Percentiles rank a stretch among this genome's conserved stretches.
Conservation (phyloP, 2,329 filamentous ascomycete genomes). For the Teratosphaeria destructans region DNA sequence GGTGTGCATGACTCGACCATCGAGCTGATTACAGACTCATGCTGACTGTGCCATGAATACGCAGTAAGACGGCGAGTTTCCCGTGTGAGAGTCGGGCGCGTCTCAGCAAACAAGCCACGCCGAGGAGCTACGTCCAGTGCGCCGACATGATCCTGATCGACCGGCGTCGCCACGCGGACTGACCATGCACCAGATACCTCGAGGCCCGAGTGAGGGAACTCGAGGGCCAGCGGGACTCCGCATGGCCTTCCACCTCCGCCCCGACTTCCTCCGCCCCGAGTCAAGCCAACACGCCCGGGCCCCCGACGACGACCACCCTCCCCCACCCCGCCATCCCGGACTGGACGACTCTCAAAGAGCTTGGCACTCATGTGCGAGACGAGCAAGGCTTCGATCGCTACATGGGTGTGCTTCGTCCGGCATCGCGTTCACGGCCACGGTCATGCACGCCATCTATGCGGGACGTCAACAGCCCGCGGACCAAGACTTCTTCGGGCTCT, state of each 20-base stretch:
- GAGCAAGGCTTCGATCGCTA: constrained; percentile 8
- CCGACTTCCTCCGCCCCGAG: not conserved
- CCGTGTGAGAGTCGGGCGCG: constrained; percentile 6
- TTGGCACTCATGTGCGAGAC: constrained; percentile 7
- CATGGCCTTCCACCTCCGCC: not conserved
- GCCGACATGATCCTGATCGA: not conserved
- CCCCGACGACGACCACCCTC: not conserved
- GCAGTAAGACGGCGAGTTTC: constrained; percentile 1
- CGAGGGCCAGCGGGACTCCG: constrained; percentile 1
- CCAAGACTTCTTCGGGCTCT: constrained; percentile 4
- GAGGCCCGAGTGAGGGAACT: constrained; percentile 4
- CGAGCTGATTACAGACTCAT: not conserved
- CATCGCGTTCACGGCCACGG: constrained; percentile 5
- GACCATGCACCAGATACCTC: not conserved
- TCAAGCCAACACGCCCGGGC: not conserved
- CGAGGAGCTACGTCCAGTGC: constrained; percentile 5
- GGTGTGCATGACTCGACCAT: not conserved
- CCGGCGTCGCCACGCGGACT: not conserved
- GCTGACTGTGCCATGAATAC: not conserved
- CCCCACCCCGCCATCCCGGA: constrained; percentile 1
- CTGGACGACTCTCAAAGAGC: constrained; percentile 4
- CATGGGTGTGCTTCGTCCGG: constrained; percentile 8
- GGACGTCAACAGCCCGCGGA: constrained; percentile 4
- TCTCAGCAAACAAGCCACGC: constrained; percentile 3
- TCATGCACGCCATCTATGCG: constrained; percentile 3